Evolutionary conservation across 1,284 basidiomycete species (phyloP).

Genomic region (Uromyces viciae-fabae): DNA sequence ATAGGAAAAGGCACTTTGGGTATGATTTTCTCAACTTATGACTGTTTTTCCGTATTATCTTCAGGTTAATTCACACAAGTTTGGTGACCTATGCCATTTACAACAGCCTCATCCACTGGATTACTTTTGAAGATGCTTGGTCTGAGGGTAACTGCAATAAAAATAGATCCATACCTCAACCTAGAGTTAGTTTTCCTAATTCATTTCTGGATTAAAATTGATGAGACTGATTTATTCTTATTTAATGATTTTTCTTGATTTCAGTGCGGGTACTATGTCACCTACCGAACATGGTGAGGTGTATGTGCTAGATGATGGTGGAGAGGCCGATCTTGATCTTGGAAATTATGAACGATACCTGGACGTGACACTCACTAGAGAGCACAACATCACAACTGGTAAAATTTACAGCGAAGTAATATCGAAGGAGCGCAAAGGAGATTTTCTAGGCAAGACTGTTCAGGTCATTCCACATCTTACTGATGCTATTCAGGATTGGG

Average conservation of each 20-base stretch:
- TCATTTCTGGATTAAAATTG: not conserved
- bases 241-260: not conserved
- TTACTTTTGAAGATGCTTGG: constrained; percentile 91
- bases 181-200: constrained; percentile 63
- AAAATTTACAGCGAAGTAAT: constrained; percentile 98
- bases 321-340: constrained; percentile 94
- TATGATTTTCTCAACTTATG: constrained; percentile 30
- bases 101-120: constrained; percentile 83
- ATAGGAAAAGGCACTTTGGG: constrained; percentile 59
- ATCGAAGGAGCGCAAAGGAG: constrained; percentile 92
- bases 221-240: not conserved
- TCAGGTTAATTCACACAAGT: too few relatives aligned
- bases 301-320: constrained; percentile 96
- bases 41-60: not conserved
- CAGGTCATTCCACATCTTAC: constrained; percentile 97
- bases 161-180: constrained; percentile 99
- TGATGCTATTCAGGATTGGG: constrained; percentile 98
- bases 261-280: constrained; percentile 87
- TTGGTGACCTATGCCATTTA: not conserved
- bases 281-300: constrained; percentile 99
- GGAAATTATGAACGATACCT: constrained; percentile 99
- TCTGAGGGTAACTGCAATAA: constrained; percentile 95
- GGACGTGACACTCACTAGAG: constrained; percentile 83
- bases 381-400: constrained; percentile 98
- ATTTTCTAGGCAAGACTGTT: constrained; percentile 97